Base-by-base conservation (phyloP, 2,329 filamentous ascomycete species). In the Penicillium occitanis region DNA sequence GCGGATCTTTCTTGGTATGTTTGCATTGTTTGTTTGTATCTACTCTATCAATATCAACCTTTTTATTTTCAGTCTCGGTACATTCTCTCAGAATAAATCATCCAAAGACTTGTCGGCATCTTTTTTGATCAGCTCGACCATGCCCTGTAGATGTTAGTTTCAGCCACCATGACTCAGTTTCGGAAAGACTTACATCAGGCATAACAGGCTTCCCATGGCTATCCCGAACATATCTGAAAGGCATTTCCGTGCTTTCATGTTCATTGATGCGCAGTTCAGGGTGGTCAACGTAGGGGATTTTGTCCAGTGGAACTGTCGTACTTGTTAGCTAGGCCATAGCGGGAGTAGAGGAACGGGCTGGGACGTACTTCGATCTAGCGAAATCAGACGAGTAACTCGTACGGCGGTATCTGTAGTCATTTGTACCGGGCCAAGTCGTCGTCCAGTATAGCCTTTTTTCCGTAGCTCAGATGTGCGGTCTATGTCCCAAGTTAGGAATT, bases 331-430 rank as follows among this genome's bases (percentile, higher is more conserved):
- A 28, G 25, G 17, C 37, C 28, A 14, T 14, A 37, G 33, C 30
- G 25, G 7, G 1, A 25, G 4, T 3, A 25, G 25, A 25, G 25
- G 25, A 25, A 40, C 17, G n/a, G 3, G 1, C 25, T n/a, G 19
- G 55, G 66, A 75, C 86, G 70, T 79, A 96, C 93, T 86, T 81
- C 90, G 90, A 70, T 93, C 87, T 74, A 96, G 91, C 11, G 93
- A 88, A 5, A 98, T 91, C 71, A 96, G 90, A 70, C 95, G 87
- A 37, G 95, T 98, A 53, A 97, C 94, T 70, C 95, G 87, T 61
- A 97, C 95, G 4, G 95, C 95, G 22, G 95, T 99, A 77, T 99
- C 95, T 4, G 95, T 99, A 2, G 95, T 98, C 94, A 99, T 97
- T 79, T 99, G 95, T 72, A 93, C 90, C 7, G 94, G 92, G 0